Conservation (phyloP, 176 grass and related monocot genomes). For the maize (Zea mays) region DNA sequence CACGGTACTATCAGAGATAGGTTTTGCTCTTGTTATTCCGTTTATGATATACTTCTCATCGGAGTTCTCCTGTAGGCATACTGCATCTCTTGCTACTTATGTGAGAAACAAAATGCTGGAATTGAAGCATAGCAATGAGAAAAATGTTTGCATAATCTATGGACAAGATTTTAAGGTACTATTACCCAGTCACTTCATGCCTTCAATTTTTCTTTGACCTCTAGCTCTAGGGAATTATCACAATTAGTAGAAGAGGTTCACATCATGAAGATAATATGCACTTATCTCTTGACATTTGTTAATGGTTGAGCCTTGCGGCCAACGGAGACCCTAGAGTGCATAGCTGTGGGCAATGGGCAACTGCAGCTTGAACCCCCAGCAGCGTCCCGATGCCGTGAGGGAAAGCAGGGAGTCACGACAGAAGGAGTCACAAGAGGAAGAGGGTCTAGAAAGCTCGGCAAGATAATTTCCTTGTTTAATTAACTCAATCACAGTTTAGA, state of each 20-base stretch:
- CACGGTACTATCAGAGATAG: slow-evolving; percentile 47
- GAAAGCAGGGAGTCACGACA: no score
- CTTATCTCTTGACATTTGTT: slow-evolving; percentile 6
- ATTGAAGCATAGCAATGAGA: slow-evolving; percentile 82
- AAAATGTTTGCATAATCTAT: slow-evolving; percentile 76
- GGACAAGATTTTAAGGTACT: slow-evolving; percentile 61
- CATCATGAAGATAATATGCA: slow-evolving; percentile 22
- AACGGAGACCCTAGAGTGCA: no score
- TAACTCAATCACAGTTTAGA: no score
- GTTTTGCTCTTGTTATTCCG: slow-evolving; percentile 21
- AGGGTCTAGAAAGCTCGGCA: no score
- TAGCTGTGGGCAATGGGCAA: no score
- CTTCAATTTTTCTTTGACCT: slow-evolving; percentile 9
- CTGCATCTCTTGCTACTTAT: slow-evolving; percentile 67
- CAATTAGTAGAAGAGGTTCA: not conserved
- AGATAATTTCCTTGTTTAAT: no score
- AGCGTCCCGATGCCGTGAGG: no score
- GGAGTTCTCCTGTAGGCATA: slow-evolving; percentile 62
- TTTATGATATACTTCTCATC: slow-evolving; percentile 13
- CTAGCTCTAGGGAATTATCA: not conserved
- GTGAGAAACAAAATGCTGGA: slow-evolving; percentile 69
- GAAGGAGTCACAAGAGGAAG: no score
- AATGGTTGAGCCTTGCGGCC: no score
- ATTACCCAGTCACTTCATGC: slow-evolving; percentile 3
- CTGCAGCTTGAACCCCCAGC: no score